Evolutionary conservation across 805 yeast species (phyloP), one percentile per base, ranked within the genome.

Genomic region (Barnettozyma vustinii): DNA sequence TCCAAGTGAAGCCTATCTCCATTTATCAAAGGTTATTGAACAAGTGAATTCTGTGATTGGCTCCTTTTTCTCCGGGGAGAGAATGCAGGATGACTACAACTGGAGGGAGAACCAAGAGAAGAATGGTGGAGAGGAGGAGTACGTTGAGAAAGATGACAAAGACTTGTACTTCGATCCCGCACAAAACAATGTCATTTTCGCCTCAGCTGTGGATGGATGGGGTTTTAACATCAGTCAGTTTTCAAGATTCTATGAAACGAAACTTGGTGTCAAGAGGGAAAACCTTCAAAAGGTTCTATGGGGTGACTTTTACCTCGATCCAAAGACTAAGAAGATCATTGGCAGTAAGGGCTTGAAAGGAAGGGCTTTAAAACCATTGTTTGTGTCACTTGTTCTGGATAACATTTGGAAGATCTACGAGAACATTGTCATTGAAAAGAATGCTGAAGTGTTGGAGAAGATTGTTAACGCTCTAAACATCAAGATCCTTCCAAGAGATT

Each of bases 41-140:
- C 97, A 91, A 63, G 97, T 91, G 16, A 94, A 94, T 62, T 91
- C 96, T 0, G 96, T 94, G 23, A 78, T 91, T 56, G 99, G 98
- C 0, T 82, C 96, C 0, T 89, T 94, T 61, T 92, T 76, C 64
- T 89, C 95, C 1, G 97, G 97, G 33, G 96, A 89, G 62, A 74
- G 96, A 63, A 89, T 90, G 87, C 84, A 87, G 54, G 94, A 87
- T 51, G 97, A 90, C 68, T 70, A 83, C 60, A 67, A 77, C 7
- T 84, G 87, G 83, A 76, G 89, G 65, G 92, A 86, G 60, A 71
- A 74, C 40, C 74, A 81, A 23, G 83, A 80, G 52, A 61, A 64
- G 44, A 62, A 66, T 16, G 69, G 61, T 15, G 73, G 19, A 5
- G 20, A 41, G 15, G 75, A 75, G 33, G 84, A 83, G 47, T 87